Conservation (phyloP, 331 rosid species). For the Pyracantha coccinea region DNA sequence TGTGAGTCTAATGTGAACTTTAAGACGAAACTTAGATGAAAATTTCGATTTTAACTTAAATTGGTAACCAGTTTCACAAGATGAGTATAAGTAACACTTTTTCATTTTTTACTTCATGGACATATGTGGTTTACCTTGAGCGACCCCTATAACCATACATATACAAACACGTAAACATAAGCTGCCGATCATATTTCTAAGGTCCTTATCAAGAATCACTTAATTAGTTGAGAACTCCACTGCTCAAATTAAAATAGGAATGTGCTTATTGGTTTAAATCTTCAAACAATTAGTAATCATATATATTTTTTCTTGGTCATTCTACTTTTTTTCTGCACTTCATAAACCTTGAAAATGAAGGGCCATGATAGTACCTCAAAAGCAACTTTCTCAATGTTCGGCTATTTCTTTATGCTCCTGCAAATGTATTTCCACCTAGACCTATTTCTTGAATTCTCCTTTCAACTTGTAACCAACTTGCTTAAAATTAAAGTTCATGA, state of each 20-base stretch:
- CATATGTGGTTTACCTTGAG: too few species aligned
- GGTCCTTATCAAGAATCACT: background rate
- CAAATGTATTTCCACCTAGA: background rate
- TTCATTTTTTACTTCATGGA: background rate
- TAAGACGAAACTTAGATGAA: too few species aligned
- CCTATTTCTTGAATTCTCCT: too few species aligned
- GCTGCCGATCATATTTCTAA: too few species aligned
- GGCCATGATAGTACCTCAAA: background rate
- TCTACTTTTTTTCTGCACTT: background rate
- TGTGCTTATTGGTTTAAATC: background rate
- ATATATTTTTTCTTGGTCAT: background rate
- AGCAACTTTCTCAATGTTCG: conserved; percentile 2
- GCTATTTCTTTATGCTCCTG: background rate
- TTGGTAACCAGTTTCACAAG: too few species aligned
- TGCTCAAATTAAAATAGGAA: background rate
- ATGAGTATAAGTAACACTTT: background rate
- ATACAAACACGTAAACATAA: too few species aligned
- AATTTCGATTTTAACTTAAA: too few species aligned
- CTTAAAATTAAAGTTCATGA: too few species aligned
- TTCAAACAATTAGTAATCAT: background rate
- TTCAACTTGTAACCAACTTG: too few species aligned
- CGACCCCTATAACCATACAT: too few species aligned
- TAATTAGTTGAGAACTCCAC: background rate
- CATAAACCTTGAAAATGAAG: background rate
- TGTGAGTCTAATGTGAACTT: too few species aligned